These are phyloP conservation scores for Macroventuria anomochaeta DNA, from an alignment of 2,329 filamentous ascomycete species.

Conservation along the genomic window DNA sequence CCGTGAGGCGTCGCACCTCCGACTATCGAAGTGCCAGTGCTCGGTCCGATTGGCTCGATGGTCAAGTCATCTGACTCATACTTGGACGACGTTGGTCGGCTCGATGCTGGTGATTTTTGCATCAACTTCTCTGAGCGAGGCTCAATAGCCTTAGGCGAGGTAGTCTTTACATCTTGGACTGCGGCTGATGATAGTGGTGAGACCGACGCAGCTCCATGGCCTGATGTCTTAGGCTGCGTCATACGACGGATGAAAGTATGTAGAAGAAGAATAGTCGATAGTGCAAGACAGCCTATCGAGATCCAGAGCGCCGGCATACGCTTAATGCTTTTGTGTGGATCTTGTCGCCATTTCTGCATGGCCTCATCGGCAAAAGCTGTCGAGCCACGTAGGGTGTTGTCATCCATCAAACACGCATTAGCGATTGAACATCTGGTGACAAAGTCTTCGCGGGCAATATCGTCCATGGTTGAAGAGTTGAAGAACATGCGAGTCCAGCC, in stretches of 20 bases:
- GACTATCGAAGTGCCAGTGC: constrained; percentile 25
- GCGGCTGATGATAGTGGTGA: background rate
- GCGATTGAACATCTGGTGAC: constrained; percentile 36
- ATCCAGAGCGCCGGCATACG: constrained; percentile 44
- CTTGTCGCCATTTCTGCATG: constrained; percentile 42
- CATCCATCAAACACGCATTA: constrained; percentile 47
- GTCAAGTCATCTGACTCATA: constrained; percentile 32
- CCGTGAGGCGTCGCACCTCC: constrained; percentile 29
- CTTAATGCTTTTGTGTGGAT: constrained; percentile 26
- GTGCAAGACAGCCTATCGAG: constrained; percentile 37
- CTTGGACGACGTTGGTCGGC: constrained; percentile 18
- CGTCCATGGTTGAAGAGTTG: constrained; percentile 54
- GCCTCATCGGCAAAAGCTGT: constrained; percentile 32
- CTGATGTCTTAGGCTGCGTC: constrained; percentile 17
- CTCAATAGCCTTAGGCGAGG: background rate
- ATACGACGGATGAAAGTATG: constrained; percentile 40
- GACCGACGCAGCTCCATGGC: constrained; percentile 11
- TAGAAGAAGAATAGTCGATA: constrained; percentile 39
- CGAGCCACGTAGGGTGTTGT: constrained; percentile 44
- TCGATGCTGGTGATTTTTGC: constrained; percentile 2
- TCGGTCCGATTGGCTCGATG: constrained; percentile 29
- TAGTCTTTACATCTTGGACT: background rate
- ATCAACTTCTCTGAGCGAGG: background rate
- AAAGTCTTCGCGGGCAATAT: constrained; percentile 36
- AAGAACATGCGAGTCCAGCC: constrained; percentile 59